Conservation (phyloP, 345 rosid genomes). For the Salix viminalis region DNA sequence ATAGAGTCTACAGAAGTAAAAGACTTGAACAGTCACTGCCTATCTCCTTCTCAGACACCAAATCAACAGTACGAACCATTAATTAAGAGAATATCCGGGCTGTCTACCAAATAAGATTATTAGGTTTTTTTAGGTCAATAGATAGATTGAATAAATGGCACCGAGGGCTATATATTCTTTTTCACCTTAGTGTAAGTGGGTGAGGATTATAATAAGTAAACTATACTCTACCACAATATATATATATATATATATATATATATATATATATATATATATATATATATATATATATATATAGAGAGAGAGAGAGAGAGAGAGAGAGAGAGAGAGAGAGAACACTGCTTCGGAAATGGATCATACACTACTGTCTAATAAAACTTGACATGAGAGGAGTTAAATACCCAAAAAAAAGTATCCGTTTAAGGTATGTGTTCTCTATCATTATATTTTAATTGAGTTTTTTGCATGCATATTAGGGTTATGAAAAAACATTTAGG, state of each 20-base stretch:
- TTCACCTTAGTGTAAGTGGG: not conserved
- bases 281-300: no score
- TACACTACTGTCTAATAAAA: not conserved
- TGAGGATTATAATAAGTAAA: not conserved
- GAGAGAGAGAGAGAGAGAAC: no score
- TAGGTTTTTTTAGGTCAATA: not conserved
- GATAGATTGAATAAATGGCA: not conserved
- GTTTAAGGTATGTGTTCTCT: no score
- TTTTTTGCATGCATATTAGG: no score
- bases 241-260: no score
- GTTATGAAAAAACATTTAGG: no score
- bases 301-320: no score
- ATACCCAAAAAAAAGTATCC: not conserved
- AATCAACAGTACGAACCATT: conserved; percentile 18
- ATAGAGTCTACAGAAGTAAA: not conserved
- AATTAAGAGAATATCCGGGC: conserved; percentile 19
- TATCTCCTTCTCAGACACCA: not conserved
- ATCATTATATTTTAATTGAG: no score
- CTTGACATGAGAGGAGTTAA: not conserved
- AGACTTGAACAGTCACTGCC: conserved; percentile 6
- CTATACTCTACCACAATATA: not conserved
- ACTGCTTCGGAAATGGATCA: not conserved
- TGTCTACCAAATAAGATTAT: not conserved
- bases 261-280: no score
- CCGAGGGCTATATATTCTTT: not conserved